Base-by-base conservation (phyloP, 371 early-diverging fungal genomes). In the Blastocladiella emersonii region DNA sequence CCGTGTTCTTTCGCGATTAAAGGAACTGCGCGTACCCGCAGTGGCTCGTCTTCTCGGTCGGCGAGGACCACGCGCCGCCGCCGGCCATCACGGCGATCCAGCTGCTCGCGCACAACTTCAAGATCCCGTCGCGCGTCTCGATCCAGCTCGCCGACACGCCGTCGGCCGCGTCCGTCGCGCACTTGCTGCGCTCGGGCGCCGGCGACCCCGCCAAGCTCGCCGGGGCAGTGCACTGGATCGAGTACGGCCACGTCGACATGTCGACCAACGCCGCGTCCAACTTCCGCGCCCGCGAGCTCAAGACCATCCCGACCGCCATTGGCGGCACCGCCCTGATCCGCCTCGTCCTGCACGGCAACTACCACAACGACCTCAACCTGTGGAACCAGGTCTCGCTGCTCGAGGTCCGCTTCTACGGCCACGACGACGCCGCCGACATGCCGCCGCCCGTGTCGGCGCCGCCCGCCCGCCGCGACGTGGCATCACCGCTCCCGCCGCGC, bases 211-310 rank as follows among this genome's bases (percentile, higher is more conserved):
- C n/a, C n/a, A n/a, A n/a, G n/a, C n/a, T n/a, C n/a, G n/a, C n/a
- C n/a, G n/a, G n/a, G n/a, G n/a, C n/a, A n/a, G 21, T 56, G 5
- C 23, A 3, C 23, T 37, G 56, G 56, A 19, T 25, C 4, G 19
- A 8, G 15, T 7, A 17, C 21, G 32, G 59, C 12, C 59, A 59
- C 25, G 30, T 59, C 23, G 32, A 8, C 25, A 12, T 43, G 59
- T 59, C 59, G 25, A n/a, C 59, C 30, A 59, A 59, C 37, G 17
- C 37, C 17, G 41, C 37, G 15, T 34, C 59, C 12, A 8, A 36
- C 32, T 59, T n/a, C 44, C 59, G 59, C 2, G 59, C 59, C 2
- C 59, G 59, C 37, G 59, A 59, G 6, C 59, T 34, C 15, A 25
- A 34, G 21, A 12, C 35, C 8, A 30, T 59, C 32, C 41, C 59